Conservation (phyloP, 2,329 filamentous ascomycete species). For the Sporothrix globosa region DNA sequence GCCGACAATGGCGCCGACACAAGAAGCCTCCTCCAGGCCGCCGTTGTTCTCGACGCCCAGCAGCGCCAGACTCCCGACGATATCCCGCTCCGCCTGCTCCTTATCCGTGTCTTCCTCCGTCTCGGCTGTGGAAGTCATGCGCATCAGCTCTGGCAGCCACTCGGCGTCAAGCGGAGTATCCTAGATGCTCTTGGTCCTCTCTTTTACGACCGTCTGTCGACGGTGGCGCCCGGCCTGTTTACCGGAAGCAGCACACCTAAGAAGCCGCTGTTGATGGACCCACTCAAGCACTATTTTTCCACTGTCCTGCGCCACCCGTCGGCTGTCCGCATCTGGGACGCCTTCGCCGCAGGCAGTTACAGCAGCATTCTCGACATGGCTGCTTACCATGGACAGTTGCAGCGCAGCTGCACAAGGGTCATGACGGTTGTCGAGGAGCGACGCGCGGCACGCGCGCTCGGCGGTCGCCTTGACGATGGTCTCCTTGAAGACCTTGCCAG, state of each 20-base stretch:
- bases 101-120: slow-evolving; percentile 56
- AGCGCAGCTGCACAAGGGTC: slow-evolving; percentile 55
- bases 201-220: slow-evolving; percentile 60
- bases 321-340: slow-evolving; percentile 51
- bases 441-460: slow-evolving; percentile 51
- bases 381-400: slow-evolving; percentile 49
- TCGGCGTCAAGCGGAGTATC: slow-evolving; percentile 61
- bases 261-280: slow-evolving; percentile 46
- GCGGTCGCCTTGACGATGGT: slow-evolving; percentile 48
- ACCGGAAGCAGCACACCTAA: slow-evolving; percentile 37
- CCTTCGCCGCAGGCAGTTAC: slow-evolving; percentile 56
- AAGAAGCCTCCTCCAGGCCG: slow-evolving; percentile 51
- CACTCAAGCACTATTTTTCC: slow-evolving; percentile 52
- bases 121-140: slow-evolving; percentile 55
- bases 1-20: slow-evolving; percentile 37
- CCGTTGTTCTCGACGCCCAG: slow-evolving; percentile 55
- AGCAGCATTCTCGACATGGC: slow-evolving; percentile 55
- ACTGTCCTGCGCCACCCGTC: slow-evolving; percentile 47
- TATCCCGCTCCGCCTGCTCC: slow-evolving; percentile 52
- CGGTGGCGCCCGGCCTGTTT: slow-evolving; percentile 53
- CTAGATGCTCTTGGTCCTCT: slow-evolving; percentile 60
- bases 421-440: slow-evolving; percentile 58
- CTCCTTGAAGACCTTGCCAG: slow-evolving; percentile 44
- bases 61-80: slow-evolving; percentile 52
- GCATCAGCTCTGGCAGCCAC: slow-evolving; percentile 53